Conservation (phyloP, 2,329 filamentous ascomycete genomes). For the Neofusicoccum cordaticola region DNA sequence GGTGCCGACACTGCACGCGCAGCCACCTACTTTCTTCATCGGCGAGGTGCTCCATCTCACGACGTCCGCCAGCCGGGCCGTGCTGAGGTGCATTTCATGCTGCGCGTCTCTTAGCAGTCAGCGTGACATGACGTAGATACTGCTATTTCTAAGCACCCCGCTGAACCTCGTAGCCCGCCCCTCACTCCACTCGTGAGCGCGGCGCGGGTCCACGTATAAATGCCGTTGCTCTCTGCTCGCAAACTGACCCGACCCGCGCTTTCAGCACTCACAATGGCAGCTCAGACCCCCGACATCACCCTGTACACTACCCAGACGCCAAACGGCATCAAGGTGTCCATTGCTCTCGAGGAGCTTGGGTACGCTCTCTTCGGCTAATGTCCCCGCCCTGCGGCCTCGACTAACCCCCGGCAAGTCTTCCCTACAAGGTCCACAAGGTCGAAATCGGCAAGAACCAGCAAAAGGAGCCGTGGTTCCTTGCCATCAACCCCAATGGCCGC, state of each 20-base stretch:
- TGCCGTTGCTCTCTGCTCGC: not conserved
- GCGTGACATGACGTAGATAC: constrained; percentile 1
- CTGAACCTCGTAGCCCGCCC: not conserved
- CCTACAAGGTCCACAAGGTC: constrained; percentile 74
- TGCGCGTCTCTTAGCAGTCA: not conserved
- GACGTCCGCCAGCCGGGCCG: not conserved
- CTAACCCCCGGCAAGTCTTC: constrained; percentile 42
- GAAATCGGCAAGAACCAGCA: constrained; percentile 74
- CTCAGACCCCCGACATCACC: constrained; percentile 51
- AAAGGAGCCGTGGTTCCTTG: constrained; percentile 83
- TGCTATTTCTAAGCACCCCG: constrained; percentile 15
- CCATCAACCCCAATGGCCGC: constrained; percentile 89
- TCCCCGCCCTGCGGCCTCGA: not conserved
- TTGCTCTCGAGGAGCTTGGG: constrained; percentile 77
- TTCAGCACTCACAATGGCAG: constrained; percentile 13
- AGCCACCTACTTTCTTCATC: not conserved
- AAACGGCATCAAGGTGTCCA: constrained; percentile 87
- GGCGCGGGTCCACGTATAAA: constrained; percentile 1
- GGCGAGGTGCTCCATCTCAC: not conserved
- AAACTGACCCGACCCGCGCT: not conserved
- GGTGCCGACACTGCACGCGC: not conserved
- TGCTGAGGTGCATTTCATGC: not conserved
- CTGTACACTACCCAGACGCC: constrained; percentile 82
- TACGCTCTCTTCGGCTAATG: not conserved
- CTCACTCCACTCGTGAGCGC: constrained; percentile 3